Evolutionary conservation across 768 basidiomycete species (phyloP).

Genomic region (Tephrocybe rancida): DNA sequence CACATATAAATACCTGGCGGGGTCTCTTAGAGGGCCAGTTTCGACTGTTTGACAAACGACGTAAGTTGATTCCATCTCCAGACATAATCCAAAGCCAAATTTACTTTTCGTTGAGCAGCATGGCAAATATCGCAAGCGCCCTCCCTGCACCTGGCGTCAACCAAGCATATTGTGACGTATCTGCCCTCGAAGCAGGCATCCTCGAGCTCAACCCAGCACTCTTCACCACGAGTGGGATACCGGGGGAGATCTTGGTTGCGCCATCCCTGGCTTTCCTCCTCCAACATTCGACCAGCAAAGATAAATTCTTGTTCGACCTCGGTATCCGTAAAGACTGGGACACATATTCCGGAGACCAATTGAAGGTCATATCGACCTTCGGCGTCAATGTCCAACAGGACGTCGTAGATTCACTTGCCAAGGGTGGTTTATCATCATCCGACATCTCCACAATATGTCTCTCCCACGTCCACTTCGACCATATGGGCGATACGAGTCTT

Average conservation of each 20-base stretch:
- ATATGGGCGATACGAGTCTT: constrained; percentile 46
- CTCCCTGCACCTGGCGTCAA: constrained; percentile 41
- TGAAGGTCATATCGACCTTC: constrained; percentile 26
- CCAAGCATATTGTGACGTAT: constrained; percentile 56
- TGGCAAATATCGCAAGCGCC: constrained; percentile 6
- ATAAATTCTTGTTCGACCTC: constrained; percentile 55
- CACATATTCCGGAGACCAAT: constrained; percentile 36
- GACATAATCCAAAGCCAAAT: no score
- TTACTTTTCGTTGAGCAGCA: no score
- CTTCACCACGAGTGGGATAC: constrained; percentile 35
- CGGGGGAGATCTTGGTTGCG: constrained; percentile 26
- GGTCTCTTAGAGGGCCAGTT: no score
- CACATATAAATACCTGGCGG: no score
- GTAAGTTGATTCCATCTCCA: no score
- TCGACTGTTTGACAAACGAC: no score
- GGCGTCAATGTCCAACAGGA: constrained; percentile 33
- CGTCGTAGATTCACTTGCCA: constrained; percentile 48
- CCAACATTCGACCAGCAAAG: constrained; percentile 42
- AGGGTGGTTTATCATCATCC: constrained; percentile 46
- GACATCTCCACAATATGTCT: constrained; percentile 48
- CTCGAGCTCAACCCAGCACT: constrained; percentile 39
- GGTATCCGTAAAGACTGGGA: constrained; percentile 53
- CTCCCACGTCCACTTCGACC: constrained; percentile 60
- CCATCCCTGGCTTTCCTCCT: constrained; percentile 59
- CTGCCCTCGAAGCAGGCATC: constrained; percentile 55